Base-by-base conservation (phyloP, 73 alveolate genomes). In the Symbiodinium natans region DNA sequence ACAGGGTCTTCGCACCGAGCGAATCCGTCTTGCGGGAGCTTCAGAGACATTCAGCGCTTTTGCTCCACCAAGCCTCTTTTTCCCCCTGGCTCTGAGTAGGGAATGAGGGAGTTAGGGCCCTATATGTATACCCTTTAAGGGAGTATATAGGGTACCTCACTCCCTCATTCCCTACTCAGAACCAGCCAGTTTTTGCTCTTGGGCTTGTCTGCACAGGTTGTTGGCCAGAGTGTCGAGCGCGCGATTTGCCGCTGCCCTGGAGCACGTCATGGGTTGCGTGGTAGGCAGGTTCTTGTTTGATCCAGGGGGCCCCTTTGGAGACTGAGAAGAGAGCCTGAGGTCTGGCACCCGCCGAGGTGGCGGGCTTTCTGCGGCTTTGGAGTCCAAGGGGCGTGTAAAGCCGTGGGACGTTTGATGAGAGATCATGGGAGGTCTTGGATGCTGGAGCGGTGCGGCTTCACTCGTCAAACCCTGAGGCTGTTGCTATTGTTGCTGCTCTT, bases 401-500 rank as follows among this genome's bases (percentile, higher is more conserved):
- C 71, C 71, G 71, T 0, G 3, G 23, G 71, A 52, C 4, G 38
- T 63, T 25, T 29, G 80, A 25, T 0, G 77, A 31, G 34, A 63
- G 15, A 25, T 63, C 77, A 25, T 63, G 40, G 43, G 56, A 90
- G 97, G 97, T 90, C 40, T 56, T 90, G 38, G 97, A 90, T 42
- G 97, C 97, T 3, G 97, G 97, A 40, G 42, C 97, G 38, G 97
- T 90, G 54, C 97, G 97, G n/a, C 38, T 90, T 77, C 97, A 90
- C 52, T 90, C 97, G 23, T 90, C 97, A 10, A 90, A 90, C 46
- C 88, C 97, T 15, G 97, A 90, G 97, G 97, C 46, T 39, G 56
- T 3, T 39, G 48, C 9, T 13, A 7, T n/a, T n/a, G n/a, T n/a
- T n/a, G n/a, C n/a, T n/a, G n/a, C n/a, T n/a, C n/a, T n/a, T n/a